These are phyloP conservation scores for Oryza officinalis DNA, from an alignment of 176 grass and related monocot species.

Conservation along the genomic window DNA sequence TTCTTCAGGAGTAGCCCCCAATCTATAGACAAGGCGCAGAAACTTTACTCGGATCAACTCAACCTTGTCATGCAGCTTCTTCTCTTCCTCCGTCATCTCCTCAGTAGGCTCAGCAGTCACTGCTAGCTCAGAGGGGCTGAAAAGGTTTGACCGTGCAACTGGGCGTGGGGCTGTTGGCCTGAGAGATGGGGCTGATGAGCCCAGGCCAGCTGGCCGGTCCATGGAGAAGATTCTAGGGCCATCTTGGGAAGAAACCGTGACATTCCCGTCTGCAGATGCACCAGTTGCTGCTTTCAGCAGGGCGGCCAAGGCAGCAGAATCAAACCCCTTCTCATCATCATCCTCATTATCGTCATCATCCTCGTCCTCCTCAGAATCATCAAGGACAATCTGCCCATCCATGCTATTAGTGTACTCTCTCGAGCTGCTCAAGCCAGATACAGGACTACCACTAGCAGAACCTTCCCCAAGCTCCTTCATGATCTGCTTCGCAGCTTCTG, in stretches of 20 bases:
- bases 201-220: conserved; percentile 72
- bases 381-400: conserved; percentile 59
- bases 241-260: conserved; percentile 59
- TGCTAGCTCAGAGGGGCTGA: conserved; percentile 47
- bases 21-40: conserved; percentile 70
- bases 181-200: conserved; percentile 61
- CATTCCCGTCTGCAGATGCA: conserved; percentile 53
- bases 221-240: conserved; percentile 61
- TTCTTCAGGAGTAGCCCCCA: conserved; percentile 73
- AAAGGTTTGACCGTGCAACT: conserved; percentile 44
- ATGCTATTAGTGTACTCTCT: conserved; percentile 52
- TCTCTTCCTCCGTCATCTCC: conserved; percentile 80
- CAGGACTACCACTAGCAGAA: conserved; percentile 40
- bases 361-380: conserved; percentile 74
- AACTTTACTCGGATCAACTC: conserved; percentile 82
- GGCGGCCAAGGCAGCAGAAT: conserved; percentile 63
- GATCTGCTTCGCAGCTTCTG: conserved; percentile 52
- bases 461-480: conserved; percentile 67
- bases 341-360: conserved; percentile 71
- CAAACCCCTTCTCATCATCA: conserved; percentile 60
- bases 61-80: conserved; percentile 84
- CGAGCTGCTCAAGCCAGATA: conserved; percentile 47
- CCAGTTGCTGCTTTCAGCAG: conserved; percentile 77
- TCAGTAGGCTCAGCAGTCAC: conserved; percentile 52
- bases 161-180: conserved; percentile 48